These are phyloP conservation scores for Aspergillus tubingensis DNA, from an alignment of 2,329 filamentous ascomycete species.

Conservation along the genomic window DNA sequence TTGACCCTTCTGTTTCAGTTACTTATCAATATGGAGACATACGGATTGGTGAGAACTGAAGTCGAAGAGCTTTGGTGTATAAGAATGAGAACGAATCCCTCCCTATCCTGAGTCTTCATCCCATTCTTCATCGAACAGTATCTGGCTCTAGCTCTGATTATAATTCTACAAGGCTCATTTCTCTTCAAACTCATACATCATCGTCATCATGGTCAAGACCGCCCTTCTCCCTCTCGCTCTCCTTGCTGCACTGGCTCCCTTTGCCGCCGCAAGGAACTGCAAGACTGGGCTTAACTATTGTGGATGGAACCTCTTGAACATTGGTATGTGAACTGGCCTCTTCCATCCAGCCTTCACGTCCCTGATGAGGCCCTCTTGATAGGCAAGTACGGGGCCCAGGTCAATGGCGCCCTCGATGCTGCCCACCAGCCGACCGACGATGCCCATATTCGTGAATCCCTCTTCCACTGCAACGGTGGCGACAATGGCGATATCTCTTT, in stretches of 20 bases:
- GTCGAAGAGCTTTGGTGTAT: no score
- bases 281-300: constrained; percentile 14
- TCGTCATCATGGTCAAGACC: constrained; percentile 6
- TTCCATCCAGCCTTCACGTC: no score
- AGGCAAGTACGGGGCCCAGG: constrained; percentile 12
- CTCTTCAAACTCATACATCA: no score
- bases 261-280: constrained; percentile 11
- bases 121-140: no score
- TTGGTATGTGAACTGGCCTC: constrained; percentile 2
- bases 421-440: constrained; percentile 5
- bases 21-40: no score
- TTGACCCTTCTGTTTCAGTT: no score
- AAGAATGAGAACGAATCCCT: no score
- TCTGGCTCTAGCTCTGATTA: no score
- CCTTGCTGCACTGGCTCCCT: constrained; percentile 1
- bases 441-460: constrained; percentile 10
- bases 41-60: no score
- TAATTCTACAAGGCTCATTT: no score
- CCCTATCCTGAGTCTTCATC: no score
- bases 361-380: neutral
- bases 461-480: constrained; percentile 13
- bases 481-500: constrained; percentile 12
- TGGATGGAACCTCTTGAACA: constrained; percentile 12
- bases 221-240: constrained; percentile 2
- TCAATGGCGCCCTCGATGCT: constrained; percentile 7